Base-by-base conservation (phyloP, 306 rosid genomes). In the Echinosophora koreensis region DNA sequence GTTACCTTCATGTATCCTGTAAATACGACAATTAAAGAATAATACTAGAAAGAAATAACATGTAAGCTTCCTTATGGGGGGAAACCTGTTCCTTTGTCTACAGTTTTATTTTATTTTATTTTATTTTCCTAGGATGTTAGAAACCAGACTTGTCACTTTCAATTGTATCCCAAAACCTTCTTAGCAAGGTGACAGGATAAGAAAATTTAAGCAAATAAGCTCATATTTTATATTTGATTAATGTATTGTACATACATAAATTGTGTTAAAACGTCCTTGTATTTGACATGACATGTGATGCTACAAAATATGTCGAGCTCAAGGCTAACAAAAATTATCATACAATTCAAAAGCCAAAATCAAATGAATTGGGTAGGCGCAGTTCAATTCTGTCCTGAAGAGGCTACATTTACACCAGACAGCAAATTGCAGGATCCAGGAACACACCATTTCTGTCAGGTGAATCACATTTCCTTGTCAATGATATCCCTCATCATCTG, bases 401-500 rank as follows among this genome's bases (percentile, higher is more conserved):
- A 62, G 66, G 77, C 17, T 74, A 73, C 66, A 72, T 59, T 60
- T 79, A 30, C 41, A 82, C 52, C 82, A 75, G 65, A 86, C 80
- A 66, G 49, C 39, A 79, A 55, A 75, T 69, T 74, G 63, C 54
- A 82, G 65, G 74, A 71, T 71, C 67, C 42, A 82, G 66, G 71
- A 71, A 77, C 15, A 77, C 15, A 51, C 11, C 74, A 78, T 50
- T 16, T 39, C 18, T 66, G 63, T 52, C 39, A 73, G 50, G 65
- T 66, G 63, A 61, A 80, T 94, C 82, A 86, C 97, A 90, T 86
- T 62, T 92, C 96, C 15, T 77, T 86, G 57, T 92, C 92, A 1
- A 95, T 79, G 66, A 92, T 92, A 39, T 95, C 97, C 30, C 97
- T 81, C 97, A 92, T 92, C 97, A 92, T 92, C 81, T 95, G 97